phyloP scores from a whole-genome alignment of 352 stramenopile genomes.

The Globisporangium nagaii region DNA sequence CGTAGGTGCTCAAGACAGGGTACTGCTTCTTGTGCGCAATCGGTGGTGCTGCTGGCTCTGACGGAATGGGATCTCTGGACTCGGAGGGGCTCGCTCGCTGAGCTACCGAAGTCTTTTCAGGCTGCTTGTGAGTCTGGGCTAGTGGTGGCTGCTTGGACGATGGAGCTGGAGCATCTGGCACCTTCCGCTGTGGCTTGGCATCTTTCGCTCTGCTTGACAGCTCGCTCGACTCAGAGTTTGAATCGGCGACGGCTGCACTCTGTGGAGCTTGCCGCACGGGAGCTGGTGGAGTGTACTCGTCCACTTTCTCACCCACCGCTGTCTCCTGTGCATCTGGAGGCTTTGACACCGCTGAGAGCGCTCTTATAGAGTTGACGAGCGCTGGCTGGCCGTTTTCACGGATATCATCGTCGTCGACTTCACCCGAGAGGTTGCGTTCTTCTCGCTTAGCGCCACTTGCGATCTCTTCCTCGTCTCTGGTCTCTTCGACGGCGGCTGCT shows the following conservation, averaged over 20 bases:
- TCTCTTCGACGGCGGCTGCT: background rate
- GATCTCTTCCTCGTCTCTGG: slow-evolving; percentile 2
- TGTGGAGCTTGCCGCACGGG: background rate
- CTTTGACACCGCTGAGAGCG: background rate
- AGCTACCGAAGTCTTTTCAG: background rate
- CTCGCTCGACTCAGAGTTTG: background rate
- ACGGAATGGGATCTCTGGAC: background rate
- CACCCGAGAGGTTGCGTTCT: background rate
- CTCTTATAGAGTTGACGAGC: background rate
- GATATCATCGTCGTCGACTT: background rate
- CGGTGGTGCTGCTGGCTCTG: background rate
- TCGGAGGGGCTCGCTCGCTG: background rate
- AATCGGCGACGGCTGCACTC: background rate
- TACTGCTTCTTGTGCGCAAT: background rate
- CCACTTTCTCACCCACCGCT: background rate
- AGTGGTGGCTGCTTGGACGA: background rate
- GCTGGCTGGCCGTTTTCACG: background rate
- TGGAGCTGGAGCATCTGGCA: background rate
- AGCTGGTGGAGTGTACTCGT: slow-evolving; percentile 6
- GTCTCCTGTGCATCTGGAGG: background rate
- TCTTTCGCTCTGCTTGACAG: no score
- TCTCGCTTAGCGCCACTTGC: background rate
- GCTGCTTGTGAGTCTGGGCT: background rate
- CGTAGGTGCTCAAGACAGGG: slow-evolving; percentile 9
- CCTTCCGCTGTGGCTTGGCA: background rate